Conservation (phyloP, 495 filamentous ascomycete genomes). For the Penicillium antarcticum region DNA sequence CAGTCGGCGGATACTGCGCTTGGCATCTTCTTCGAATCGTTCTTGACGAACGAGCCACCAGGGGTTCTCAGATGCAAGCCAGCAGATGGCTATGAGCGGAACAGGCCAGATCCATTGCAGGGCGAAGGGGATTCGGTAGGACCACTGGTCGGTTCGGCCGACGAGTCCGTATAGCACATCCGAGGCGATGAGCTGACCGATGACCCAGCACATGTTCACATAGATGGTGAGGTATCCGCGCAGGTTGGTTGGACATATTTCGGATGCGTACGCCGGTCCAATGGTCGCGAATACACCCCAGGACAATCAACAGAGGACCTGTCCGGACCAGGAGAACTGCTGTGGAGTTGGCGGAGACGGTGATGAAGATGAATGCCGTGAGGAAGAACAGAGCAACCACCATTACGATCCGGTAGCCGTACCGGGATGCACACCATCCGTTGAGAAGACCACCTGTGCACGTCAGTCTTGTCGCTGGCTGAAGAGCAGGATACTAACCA, state of each 20-base stretch:
- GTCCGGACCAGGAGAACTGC: slow-evolving; percentile 38
- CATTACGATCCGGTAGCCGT: slow-evolving; percentile 43
- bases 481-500: slow-evolving; percentile 12
- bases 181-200: slow-evolving; percentile 58
- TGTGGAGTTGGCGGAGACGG: slow-evolving; percentile 46
- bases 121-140: slow-evolving; percentile 57
- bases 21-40: slow-evolving; percentile 44
- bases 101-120: slow-evolving; percentile 67
- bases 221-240: slow-evolving; percentile 55
- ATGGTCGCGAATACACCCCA: slow-evolving; percentile 55
- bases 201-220: slow-evolving; percentile 66
- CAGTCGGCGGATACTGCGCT: slow-evolving; percentile 37
- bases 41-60: slow-evolving; percentile 63
- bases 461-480: not conserved
- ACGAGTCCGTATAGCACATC: slow-evolving; percentile 52
- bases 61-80: slow-evolving; percentile 60
- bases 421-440: slow-evolving; percentile 45
- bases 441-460: slow-evolving; percentile 29
- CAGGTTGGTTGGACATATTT: slow-evolving; percentile 57
- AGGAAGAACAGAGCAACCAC: slow-evolving; percentile 41
- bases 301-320: slow-evolving; percentile 46
- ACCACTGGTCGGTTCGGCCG: slow-evolving; percentile 26
- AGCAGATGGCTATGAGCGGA: slow-evolving; percentile 52
- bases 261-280: slow-evolving; percentile 60
- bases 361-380: slow-evolving; percentile 51